These are phyloP conservation scores for Colletotrichum caudatum DNA, from an alignment of 2,329 filamentous ascomycete genomes.

Conservation along the genomic window DNA sequence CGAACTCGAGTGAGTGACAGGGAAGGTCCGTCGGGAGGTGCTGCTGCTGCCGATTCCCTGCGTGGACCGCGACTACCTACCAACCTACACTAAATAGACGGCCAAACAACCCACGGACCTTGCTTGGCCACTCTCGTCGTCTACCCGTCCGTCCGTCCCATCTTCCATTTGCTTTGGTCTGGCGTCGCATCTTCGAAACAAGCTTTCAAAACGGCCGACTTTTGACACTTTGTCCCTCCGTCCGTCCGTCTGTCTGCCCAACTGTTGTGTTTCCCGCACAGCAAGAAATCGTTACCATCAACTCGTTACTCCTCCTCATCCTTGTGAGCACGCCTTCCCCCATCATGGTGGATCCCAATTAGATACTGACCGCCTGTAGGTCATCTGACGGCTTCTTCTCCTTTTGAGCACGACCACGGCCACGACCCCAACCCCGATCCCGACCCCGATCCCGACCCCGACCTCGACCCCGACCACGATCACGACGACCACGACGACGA, in stretches of 20 bases:
- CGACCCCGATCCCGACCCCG: background rate
- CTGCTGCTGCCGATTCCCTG: background rate
- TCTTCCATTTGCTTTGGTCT: background rate
- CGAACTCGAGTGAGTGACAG: background rate
- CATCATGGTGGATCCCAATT: background rate
- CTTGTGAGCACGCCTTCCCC: background rate
- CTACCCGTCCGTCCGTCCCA: background rate
- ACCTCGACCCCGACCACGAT: background rate
- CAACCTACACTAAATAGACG: background rate
- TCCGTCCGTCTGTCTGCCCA: background rate
- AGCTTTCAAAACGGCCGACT: background rate
- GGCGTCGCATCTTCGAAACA: conserved; percentile 14
- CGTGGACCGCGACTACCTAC: background rate
- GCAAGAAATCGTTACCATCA: background rate
- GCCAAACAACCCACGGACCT: background rate
- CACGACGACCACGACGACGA: background rate
- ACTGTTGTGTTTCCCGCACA: background rate
- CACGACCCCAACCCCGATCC: background rate
- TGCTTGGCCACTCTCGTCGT: too few relatives aligned
- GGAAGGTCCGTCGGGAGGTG: background rate
- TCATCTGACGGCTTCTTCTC: background rate
- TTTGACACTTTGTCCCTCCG: conserved; percentile 4
- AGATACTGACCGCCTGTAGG: background rate
- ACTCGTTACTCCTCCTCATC: background rate
- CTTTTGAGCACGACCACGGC: background rate